These are phyloP conservation scores for Pseudogymnoascus sp. DNA, from an alignment of 2,329 filamentous ascomycete species.

Conservation along the genomic window DNA sequence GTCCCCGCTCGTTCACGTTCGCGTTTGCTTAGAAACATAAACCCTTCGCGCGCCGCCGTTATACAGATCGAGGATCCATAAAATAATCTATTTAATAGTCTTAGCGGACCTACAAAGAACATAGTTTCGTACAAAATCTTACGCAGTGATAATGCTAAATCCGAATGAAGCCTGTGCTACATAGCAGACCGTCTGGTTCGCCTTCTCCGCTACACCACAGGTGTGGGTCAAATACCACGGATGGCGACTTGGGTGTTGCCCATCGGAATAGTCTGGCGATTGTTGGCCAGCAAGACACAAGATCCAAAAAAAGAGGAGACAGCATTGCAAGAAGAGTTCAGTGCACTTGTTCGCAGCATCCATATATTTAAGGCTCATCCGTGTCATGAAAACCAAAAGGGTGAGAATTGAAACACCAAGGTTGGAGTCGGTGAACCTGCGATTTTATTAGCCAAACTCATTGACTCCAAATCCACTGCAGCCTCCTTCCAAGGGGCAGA, in stretches of 20 bases:
- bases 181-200: neutral
- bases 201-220: neutral
- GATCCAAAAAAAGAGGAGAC: neutral
- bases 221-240: neutral
- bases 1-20: neutral
- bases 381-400: neutral
- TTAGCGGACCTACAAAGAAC: neutral
- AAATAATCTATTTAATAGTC: neutral
- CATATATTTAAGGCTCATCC: neutral
- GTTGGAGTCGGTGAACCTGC: neutral
- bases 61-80: neutral
- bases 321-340: neutral
- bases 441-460: neutral
- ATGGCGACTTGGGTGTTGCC: neutral
- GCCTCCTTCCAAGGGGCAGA: neutral
- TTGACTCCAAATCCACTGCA: neutral
- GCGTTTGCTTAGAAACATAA: neutral
- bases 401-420: conserved; percentile 1
- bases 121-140: neutral
- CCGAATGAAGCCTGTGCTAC: neutral
- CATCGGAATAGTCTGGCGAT: neutral
- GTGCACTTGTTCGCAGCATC: neutral
- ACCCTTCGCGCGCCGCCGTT: neutral
- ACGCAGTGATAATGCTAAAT: neutral
- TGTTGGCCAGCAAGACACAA: neutral